A percentile compares a stretch with the other conserved stretches of the same genome.
Evolutionary conservation across 2,329 filamentous ascomycete species (phyloP).

Genomic region (Alternaria angustiovoidea): DNA sequence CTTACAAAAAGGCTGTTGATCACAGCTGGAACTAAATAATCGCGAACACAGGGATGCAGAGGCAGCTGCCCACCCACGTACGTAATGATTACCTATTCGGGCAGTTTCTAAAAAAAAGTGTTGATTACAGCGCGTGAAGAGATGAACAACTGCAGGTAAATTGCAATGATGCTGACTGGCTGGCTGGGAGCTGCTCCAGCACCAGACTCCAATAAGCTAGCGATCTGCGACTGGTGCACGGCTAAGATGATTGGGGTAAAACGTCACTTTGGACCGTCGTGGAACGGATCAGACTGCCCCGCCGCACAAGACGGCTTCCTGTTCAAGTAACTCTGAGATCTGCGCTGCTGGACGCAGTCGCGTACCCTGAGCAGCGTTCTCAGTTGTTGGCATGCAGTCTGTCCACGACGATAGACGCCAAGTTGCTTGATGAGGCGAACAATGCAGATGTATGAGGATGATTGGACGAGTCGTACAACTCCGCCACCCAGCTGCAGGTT

Average conservation of each 20-base stretch:
- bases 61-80: neutral
- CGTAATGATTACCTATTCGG: neutral
- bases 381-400: too few species aligned
- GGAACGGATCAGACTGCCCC: neutral
- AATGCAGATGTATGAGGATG: neutral
- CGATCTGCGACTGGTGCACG: neutral
- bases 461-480: neutral
- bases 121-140: neutral
- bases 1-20: too few species aligned
- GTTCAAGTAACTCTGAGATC: too few species aligned
- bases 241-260: neutral
- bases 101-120: neutral
- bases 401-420: neutral
- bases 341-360: too few species aligned
- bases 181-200: neutral
- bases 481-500: neutral
- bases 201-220: neutral
- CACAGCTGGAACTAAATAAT: too few species aligned
- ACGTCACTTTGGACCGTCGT: neutral
- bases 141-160: neutral
- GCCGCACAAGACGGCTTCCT: too few species aligned
- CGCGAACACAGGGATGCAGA: too few species aligned
- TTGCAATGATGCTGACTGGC: neutral
- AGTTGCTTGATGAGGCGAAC: neutral
- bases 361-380: too few species aligned